These are phyloP conservation scores for Termitomyces sp. DNA, from an alignment of 768 basidiomycete species.

Conservation along the genomic window DNA sequence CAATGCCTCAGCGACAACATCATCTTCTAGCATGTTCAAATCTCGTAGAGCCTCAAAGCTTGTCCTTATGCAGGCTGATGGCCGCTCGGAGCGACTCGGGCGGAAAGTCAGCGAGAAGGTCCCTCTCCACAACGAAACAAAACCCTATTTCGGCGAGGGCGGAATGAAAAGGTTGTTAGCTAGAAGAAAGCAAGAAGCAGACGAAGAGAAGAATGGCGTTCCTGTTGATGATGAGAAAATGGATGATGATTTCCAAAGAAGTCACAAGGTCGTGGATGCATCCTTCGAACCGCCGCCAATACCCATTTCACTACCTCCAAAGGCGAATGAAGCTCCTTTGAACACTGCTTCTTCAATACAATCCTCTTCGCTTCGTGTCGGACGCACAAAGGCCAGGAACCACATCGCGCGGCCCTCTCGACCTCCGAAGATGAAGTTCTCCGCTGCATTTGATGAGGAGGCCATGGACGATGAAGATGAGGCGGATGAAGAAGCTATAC, in stretches of 20 bases:
- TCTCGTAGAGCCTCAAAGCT: conserved; percentile 37
- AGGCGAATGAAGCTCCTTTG: conserved; percentile 26
- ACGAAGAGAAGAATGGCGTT: conserved; percentile 31
- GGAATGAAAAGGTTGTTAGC: conserved; percentile 75
- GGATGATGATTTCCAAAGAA: conserved; percentile 14
- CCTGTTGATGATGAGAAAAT: conserved; percentile 22
- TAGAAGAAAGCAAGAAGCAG: conserved; percentile 51
- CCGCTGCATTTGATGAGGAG: conserved; percentile 58
- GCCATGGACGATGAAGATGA: conserved; percentile 35
- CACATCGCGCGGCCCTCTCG: conserved; percentile 54
- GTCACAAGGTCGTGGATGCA: conserved; percentile 11
- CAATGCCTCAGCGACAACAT: conserved; percentile 20
- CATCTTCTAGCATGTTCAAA: conserved; percentile 58
- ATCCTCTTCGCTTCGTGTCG: conserved; percentile 60
- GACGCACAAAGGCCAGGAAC: conserved; percentile 51
- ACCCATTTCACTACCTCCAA: conserved; percentile 19
- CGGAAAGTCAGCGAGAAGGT: conserved; percentile 27
- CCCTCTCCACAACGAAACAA: conserved; percentile 46
- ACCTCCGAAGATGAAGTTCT: conserved; percentile 51
- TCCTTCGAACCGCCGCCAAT: conserved; percentile 13
- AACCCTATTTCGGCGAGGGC: conserved; percentile 75
- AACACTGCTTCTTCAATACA: conserved; percentile 19
- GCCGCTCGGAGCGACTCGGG: conserved; percentile 42
- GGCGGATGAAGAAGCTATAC: conserved; percentile 23
- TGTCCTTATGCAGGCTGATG: conserved; percentile 58